Evolutionary conservation across 1,284 basidiomycete genomes (phyloP).

Genomic region (Fomitopsis betulina): DNA sequence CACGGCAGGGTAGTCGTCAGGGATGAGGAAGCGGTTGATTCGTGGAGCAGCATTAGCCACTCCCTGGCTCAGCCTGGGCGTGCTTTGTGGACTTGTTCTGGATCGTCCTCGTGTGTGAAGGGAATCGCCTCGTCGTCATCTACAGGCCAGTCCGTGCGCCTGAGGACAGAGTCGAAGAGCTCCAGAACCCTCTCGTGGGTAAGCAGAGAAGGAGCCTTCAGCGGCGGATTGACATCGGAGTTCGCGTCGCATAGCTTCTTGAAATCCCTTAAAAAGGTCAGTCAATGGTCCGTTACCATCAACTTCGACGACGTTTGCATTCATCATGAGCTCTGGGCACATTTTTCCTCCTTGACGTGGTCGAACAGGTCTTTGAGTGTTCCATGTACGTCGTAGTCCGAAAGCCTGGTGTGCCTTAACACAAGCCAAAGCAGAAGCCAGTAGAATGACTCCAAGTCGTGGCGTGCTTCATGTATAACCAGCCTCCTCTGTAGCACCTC

Average conservation of each 20-base stretch:
- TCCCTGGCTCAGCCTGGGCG: neutral
- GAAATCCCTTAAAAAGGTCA: no score
- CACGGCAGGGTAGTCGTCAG: no score
- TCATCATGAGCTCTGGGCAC: neutral
- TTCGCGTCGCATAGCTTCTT: no score
- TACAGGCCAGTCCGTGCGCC: neutral
- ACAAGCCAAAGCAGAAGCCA: neutral
- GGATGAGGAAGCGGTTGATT: no score
- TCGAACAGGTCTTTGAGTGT: neutral
- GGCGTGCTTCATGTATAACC: neutral
- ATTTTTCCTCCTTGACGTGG: neutral
- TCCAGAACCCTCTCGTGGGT: neutral
- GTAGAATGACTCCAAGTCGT: neutral
- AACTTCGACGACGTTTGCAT: no score
- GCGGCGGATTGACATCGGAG: no score
- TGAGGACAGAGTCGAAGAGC: neutral
- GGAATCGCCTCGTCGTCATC: neutral
- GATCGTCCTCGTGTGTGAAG: neutral
- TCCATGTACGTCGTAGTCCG: neutral
- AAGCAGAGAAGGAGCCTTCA: no score
- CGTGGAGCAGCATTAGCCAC: no score
- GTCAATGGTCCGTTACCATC: no score
- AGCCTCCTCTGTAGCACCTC: neutral
- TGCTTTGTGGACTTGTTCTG: neutral
- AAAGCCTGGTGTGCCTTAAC: neutral